Evolutionary conservation across 2,329 filamentous ascomycete genomes (phyloP), one percentile per base, ranked within the genome.

Genomic region (Colletotrichum melonis): DNA sequence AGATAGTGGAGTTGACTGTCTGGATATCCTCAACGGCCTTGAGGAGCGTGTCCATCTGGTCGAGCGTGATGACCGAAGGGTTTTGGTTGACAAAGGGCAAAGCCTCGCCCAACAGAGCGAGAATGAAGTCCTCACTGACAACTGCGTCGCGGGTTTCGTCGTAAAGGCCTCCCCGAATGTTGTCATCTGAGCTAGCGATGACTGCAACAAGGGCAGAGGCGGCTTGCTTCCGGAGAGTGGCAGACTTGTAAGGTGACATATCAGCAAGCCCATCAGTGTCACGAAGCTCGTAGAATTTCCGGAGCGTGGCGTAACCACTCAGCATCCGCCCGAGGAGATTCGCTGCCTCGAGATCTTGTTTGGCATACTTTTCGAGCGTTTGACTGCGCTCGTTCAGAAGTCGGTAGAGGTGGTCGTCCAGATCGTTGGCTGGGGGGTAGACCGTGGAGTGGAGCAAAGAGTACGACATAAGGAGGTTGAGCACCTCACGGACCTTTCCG

Each of bases 301-400:
- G 93, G 24, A 98, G 87, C 0, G 95, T 97, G 26, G 95, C 96
- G 79, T 98, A 98, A 26, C 96, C 96, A 80, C 94, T 97, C 11
- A 98, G 91, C 83, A 95, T 93, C 74, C 93, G 93, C 59, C 95
- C 94, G 3, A 98, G 87, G 12, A 98, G 89, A 77, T 94, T 89
- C 9, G 95, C 96, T 8, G 95, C 95, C 79, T 95, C 93, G 38
- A 93, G 85, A 78, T 98, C 96, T 66, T 92, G 88, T 30, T 89
- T 88, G 6, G 94, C 93, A 66, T 96, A 91, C 35, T 90, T 86
- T 68, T 92, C 90, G 3, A 98, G 87, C 0, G 93, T 92, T 16
- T 89, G 84, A 76, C 92, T 92, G 14, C 95, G 93, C 64, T 92
- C 91, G 67, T 88, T 88, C 66, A 98, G 88, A 54, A 98, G 87